These are phyloP conservation scores for Chaetomium sp. DNA, from an alignment of 2,329 filamentous ascomycete species.

Conservation along the genomic window DNA sequence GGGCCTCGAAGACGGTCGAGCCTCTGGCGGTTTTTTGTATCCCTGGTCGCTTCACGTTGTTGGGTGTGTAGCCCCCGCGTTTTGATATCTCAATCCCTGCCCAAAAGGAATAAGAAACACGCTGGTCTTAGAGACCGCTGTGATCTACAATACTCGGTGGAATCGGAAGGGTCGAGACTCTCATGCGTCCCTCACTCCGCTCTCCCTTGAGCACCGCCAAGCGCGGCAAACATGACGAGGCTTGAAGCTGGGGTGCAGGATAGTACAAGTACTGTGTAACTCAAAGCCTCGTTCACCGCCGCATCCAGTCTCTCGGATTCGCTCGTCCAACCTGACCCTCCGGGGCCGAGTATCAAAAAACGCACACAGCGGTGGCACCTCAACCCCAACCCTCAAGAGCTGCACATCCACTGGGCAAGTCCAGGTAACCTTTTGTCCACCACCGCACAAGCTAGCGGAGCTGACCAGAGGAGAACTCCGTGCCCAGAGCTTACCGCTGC, in stretches of 20 bases:
- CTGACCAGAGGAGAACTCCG: neutral
- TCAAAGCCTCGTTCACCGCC: constrained; percentile 5
- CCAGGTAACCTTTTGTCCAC: neutral
- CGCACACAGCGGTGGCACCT: neutral
- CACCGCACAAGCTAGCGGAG: neutral
- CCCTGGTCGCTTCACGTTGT: neutral
- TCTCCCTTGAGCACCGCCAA: neutral
- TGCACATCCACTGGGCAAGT: neutral
- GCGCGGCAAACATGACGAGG: neutral
- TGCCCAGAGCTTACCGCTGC: neutral
- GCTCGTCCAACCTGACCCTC: neutral
- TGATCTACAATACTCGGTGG: neutral
- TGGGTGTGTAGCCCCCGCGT: neutral
- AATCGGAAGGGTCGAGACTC: neutral
- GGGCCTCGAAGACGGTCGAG: neutral
- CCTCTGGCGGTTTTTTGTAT: neutral
- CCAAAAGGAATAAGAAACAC: neutral
- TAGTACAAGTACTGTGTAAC: no score
- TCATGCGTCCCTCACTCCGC: neutral
- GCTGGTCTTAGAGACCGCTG: neutral
- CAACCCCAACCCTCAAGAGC: neutral
- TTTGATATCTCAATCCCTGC: neutral
- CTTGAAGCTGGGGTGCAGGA: neutral
- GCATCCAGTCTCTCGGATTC: constrained; percentile 13
- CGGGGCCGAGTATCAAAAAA: neutral